Base-by-base conservation (phyloP, 2,329 filamentous ascomycete species). In the Sarocladium brachiariae region DNA sequence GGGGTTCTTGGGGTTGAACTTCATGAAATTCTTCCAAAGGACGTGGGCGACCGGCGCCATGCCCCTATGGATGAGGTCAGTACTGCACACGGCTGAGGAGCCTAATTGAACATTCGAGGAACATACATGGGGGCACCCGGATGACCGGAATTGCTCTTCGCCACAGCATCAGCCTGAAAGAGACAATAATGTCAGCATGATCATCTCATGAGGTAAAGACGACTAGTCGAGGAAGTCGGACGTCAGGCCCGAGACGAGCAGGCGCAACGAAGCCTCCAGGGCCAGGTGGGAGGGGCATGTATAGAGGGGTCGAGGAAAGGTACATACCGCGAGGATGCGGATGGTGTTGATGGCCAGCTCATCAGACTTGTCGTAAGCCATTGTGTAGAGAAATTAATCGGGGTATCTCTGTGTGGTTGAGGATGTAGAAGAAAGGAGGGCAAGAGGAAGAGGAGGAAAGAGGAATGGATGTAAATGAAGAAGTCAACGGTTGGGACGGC, bases 1-100 rank as follows among this genome's bases (percentile, higher is more conserved):
- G 63, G 93, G 89, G 83, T 96, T 96, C 86, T 96, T 95, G 65
- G 93, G 93, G 86, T 97, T 99, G 83, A 96, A 99, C 71, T 76
- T 95, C 89, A 99, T 89, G 81, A 96, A 95, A 74, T 93, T 95
- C 83, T 96, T 95, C 78, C 89, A 99, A 58, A 99, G 83, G 65
- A 97, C 89, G 80, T 97, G 93, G 71, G 93, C 86, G 66, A 91
- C 84, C 56, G 93, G 92, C 66, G 93, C 93, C 89, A 97, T 82
- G 69, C 81, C 81, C 81, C 80, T 84, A 55, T 16, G 56, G 46
- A 18, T 46, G 14, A 57, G 48, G 61, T 73, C 58, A 74, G 67
- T 60, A 56, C 41, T 25, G 6, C 14, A 18, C 46, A 45, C n/a
- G 27, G 18, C 41, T 21, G 47, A 23, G n/a, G 18, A 45, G 19